These are phyloP conservation scores for Mortierella sp. DNA, from an alignment of 371 early-diverging fungal species.

Conservation along the genomic window DNA sequence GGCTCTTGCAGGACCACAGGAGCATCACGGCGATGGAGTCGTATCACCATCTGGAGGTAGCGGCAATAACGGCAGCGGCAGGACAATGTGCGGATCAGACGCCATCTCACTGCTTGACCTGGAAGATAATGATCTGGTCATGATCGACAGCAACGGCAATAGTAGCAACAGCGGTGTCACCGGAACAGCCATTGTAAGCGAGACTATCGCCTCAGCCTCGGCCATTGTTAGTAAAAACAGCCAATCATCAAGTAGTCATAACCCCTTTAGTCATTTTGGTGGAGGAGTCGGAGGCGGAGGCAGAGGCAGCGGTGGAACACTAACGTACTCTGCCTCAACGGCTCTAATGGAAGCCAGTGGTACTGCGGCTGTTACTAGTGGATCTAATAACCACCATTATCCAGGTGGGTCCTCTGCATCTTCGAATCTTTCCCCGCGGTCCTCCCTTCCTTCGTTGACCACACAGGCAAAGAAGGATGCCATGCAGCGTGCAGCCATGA, in stretches of 20 bases:
- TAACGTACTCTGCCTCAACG: slow-evolving; percentile 17
- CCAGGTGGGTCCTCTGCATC: slow-evolving; percentile 1
- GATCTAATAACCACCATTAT: neutral
- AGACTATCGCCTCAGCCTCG: slow-evolving; percentile 47
- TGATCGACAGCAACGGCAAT: slow-evolving; percentile 53
- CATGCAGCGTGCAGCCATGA: slow-evolving; percentile 51
- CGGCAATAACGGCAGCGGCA: too few relatives aligned
- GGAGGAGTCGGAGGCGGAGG: too few relatives aligned
- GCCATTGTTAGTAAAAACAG: slow-evolving; percentile 27
- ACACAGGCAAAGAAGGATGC: slow-evolving; percentile 47
- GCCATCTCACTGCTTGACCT: slow-evolving; percentile 46
- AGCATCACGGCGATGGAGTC: slow-evolving; percentile 2
- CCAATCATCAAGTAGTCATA: slow-evolving; percentile 1
- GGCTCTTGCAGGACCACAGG: slow-evolving; percentile 3
- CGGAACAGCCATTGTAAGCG: slow-evolving; percentile 39
- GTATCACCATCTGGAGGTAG: slow-evolving; percentile 11
- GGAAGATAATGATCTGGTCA: slow-evolving; percentile 49
- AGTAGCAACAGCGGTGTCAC: slow-evolving; percentile 29
- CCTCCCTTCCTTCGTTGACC: slow-evolving; percentile 42
- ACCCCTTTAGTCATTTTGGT: neutral
- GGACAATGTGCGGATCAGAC: slow-evolving; percentile 41
- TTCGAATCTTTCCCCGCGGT: slow-evolving; percentile 17
- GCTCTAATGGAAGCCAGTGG: slow-evolving; percentile 1
- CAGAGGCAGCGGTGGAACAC: slow-evolving; percentile 1
- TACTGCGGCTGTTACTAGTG: neutral